These are phyloP conservation scores for Carpinus viminea DNA, from an alignment of 306 rosid species.

Conservation along the genomic window DNA sequence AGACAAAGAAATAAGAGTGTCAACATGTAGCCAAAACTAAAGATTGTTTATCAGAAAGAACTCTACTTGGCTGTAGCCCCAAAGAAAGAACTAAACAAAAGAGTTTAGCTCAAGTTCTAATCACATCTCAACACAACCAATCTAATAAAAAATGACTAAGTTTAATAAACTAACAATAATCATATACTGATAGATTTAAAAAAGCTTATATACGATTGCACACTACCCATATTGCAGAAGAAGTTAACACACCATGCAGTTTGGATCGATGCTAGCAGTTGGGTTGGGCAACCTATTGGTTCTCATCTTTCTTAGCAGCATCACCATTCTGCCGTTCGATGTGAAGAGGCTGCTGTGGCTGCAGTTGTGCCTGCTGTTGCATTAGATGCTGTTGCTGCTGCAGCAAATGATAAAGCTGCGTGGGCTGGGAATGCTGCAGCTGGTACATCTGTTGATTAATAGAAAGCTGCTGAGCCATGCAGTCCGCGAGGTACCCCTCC, in stretches of 20 bases:
- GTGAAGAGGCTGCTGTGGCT: conserved; percentile 37
- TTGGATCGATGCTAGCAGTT: conserved; percentile 19
- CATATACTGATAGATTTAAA: neutral
- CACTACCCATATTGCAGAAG: conserved; percentile 24
- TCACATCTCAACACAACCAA: conserved; percentile 2
- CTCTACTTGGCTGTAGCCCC: neutral
- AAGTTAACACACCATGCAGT: conserved; percentile 17
- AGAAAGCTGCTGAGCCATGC: conserved; percentile 58
- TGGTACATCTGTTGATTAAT: conserved; percentile 59
- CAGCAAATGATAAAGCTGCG: conserved; percentile 40
- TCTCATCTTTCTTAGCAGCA: conserved; percentile 27
- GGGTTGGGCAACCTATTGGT: conserved; percentile 18
- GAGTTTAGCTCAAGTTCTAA: neutral
- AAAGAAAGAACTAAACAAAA: neutral
- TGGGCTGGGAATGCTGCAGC: conserved; percentile 47
- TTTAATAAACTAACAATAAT: neutral
- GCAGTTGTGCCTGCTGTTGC: conserved; percentile 34
- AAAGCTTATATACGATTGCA: conserved; percentile 18
- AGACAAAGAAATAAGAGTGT: neutral
- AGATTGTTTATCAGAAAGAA: neutral
- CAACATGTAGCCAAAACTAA: neutral
- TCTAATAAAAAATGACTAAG: conserved; percentile 3
- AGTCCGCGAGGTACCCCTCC: conserved; percentile 47
- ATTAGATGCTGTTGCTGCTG: conserved; percentile 35
- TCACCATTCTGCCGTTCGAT: conserved; percentile 41